Evolutionary conservation across 2,329 filamentous ascomycete genomes (phyloP), one percentile per base, ranked within the genome.

Genomic region (Talaromyces piceae): DNA sequence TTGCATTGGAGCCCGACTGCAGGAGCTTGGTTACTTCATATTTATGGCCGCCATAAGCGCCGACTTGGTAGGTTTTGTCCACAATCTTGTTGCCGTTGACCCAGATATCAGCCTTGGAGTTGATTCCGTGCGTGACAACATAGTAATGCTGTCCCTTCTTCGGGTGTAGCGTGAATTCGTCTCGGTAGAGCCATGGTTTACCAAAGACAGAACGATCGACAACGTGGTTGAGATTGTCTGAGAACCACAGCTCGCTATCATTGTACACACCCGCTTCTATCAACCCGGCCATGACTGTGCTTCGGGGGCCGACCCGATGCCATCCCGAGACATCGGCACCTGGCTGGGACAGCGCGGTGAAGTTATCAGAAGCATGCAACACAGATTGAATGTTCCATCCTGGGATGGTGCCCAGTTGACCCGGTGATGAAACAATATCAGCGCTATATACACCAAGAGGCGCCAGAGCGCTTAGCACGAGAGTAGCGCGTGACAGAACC

Each of bases 21-120:
- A 78, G 37, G 7, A 63, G 53, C 0, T 57, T 22, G 0, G 80
- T 80, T 23, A 85, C 66, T 20, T 84, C 78, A 58, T 79, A 82
- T 2, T 65, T 68, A 30, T 76, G 71, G 0, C 82, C 82, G 0
- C 65, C 76, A 47, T 83, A 84, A 0, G 80, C 71, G 2, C 82
- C 82, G 7, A 71, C 70, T 56, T 84, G 81, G 5, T 66, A 56
- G 0, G 67, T 57, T 4, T 72, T 76, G 25, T 71, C 70, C 2
- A 72, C 79, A 13, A 84, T 62, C 51, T 74, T 65, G 26, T 68
- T 63, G 11, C 80, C 80, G 52, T 84, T 84, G 45, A 84, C 54
- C 52, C 73, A 82, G 5, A 85, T 73, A 56, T 84, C 81, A 1
- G 78, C 82, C 27, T 74, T 74, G 1, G 81, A 82, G 0, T 75